Conservation (phyloP, 108 stramenopile species). For the Cyclotella distinguenda region DNA sequence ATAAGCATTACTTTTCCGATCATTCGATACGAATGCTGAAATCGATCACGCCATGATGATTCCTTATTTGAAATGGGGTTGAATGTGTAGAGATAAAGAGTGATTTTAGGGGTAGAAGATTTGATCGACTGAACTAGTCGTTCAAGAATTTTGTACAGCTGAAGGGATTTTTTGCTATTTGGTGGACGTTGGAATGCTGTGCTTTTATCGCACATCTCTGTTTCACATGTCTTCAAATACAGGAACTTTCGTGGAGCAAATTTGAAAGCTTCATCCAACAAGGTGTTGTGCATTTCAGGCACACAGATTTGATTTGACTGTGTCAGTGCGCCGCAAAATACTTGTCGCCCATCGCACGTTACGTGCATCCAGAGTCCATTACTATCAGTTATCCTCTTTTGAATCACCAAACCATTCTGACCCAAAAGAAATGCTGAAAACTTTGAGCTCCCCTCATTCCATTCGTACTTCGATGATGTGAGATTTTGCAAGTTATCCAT, state of each 20-base stretch:
- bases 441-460: conserved; percentile 2
- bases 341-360: conserved; percentile 10
- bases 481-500: conserved; percentile 17
- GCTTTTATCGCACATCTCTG: not conserved
- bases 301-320: not conserved
- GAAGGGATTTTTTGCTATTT: conserved; percentile 9
- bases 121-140: conserved; percentile 13
- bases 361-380: conserved; percentile 28
- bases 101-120: conserved; percentile 18
- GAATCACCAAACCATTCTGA: conserved; percentile 22
- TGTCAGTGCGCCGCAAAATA: conserved; percentile 18
- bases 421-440: conserved; percentile 11
- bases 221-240: not conserved
- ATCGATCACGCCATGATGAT: not conserved
- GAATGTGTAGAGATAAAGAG: conserved; percentile 1
- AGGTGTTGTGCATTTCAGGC: not conserved
- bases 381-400: not conserved
- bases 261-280: conserved; percentile 12
- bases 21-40: not conserved
- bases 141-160: conserved; percentile 11
- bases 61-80: not conserved
- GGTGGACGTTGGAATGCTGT: conserved; percentile 8
- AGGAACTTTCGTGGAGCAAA: conserved; percentile 6
- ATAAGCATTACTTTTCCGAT: conserved; percentile 23
- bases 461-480: conserved; percentile 20